Base-by-base conservation (phyloP, 2,329 filamentous ascomycete species). In the Gaeumannomyces sp. region DNA sequence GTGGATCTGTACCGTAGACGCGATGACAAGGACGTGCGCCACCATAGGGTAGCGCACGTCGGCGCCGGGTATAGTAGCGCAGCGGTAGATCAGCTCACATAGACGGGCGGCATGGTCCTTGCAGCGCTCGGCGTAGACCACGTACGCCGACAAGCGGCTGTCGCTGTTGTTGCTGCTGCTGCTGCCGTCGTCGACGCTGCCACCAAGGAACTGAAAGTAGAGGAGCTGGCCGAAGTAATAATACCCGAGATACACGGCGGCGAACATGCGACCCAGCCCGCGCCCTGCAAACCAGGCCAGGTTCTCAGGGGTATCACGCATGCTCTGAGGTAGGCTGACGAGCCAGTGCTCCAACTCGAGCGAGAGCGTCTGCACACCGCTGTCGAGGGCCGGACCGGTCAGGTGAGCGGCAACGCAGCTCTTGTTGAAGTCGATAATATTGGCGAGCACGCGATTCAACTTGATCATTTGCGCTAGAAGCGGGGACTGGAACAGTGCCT, bases 221-320 rank as follows among this genome's bases (percentile, higher is more conserved):
- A 83, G 74, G n/a, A 82, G 72, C 62, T 80, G 76, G 5, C 75
- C 74, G 66, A 78, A 81, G 68, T 82, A 76, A 62, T 81, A 77
- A 65, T 80, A 81, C 4, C 79, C 78, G 2, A 82, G 70, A 66
- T 82, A 77, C 1, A 82, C 72, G 1, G 78, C 78, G 1, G 78
- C 75, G 64, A 80, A 81, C 27, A 76, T 73, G 6, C 76, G 72
- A 3, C 79, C 80, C 4, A 80, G 73, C 2, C 78, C 77, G 35
- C 76, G 70, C 0, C 70, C 67, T n/a, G 75, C 70, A 63, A 76
- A 78, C 7, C 68, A 68, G 3, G 71, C 68, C 4, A 82, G 70
- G 64, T 81, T 82, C 29, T 72, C 72, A 1, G 71, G 72, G 0
- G 73, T 79, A 64, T 80, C 75, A 31, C 71, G 72, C 60, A 80